Conservation (phyloP, 2,329 filamentous ascomycete species). For the Sordariomycetes sp. region DNA sequence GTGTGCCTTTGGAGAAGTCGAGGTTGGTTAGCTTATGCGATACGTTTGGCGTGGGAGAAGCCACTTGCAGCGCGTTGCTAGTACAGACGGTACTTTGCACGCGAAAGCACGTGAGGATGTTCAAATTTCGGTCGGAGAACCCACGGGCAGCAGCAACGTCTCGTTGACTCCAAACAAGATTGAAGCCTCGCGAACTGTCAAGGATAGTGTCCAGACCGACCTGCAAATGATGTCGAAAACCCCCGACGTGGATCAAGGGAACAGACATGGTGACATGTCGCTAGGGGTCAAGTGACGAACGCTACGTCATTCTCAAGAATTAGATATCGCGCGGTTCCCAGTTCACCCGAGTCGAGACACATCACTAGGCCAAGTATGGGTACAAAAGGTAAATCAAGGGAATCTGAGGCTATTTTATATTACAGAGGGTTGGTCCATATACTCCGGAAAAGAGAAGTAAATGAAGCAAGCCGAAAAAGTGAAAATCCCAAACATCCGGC, state of each 20-base stretch:
- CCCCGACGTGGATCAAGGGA: too few relatives aligned
- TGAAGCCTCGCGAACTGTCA: neutral
- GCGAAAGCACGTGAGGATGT: neutral
- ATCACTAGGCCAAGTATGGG: neutral
- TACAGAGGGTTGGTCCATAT: conserved; percentile 6
- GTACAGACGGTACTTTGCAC: neutral
- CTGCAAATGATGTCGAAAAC: too few relatives aligned
- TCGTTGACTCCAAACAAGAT: neutral
- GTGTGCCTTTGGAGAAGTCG: neutral
- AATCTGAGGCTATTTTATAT: conserved; percentile 5
- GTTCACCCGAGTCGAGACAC: too few relatives aligned
- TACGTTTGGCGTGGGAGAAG: neutral
- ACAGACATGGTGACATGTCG: too few relatives aligned
- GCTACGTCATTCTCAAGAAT: too few relatives aligned
- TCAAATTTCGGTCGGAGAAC: neutral
- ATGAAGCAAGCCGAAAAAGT: conserved; percentile 5
- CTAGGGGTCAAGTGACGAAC: too few relatives aligned
- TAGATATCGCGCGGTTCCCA: too few relatives aligned
- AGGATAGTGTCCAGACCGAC: too few relatives aligned
- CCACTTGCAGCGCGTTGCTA: neutral
- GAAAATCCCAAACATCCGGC: conserved; percentile 5
- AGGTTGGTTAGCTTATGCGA: too few relatives aligned
- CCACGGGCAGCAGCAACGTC: too few relatives aligned
- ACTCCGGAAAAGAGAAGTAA: conserved; percentile 5
- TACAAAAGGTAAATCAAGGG: conserved; percentile 1